Evolutionary conservation across 306 rosid species (phyloP).

Genomic region (Cucumis cinereus): DNA sequence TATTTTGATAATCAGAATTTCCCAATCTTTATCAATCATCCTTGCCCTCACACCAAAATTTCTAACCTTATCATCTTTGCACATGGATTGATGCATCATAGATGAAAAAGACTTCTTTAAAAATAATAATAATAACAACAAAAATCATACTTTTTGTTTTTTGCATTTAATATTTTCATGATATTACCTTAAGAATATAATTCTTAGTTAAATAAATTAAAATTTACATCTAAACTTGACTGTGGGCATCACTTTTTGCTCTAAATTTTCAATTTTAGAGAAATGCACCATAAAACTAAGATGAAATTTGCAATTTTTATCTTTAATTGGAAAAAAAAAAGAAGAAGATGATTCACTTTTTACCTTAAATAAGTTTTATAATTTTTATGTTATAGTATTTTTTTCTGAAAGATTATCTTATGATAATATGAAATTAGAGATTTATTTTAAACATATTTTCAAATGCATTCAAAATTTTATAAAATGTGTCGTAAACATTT

Average conservation of each 20-base stretch:
- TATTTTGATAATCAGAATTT: neutral
- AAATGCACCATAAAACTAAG: neutral
- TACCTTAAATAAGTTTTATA: neutral
- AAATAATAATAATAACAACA: no score
- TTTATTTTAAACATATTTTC: no score
- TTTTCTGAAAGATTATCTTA: no score
- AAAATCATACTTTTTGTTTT: neutral
- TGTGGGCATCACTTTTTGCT: neutral
- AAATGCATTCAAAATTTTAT: no score
- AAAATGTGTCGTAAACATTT: no score
- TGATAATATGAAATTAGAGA: no score
- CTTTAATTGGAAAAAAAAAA: no score
- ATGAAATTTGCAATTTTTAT: neutral
- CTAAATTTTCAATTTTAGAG: neutral
- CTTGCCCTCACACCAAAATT: neutral
- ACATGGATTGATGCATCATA: neutral
- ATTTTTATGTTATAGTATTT: no score
- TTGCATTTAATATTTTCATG: neutral
- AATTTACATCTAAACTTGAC: neutral
- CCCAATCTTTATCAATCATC: neutral
- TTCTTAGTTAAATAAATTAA: neutral
- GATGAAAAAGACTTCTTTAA: no score
- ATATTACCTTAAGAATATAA: neutral
- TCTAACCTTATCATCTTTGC: neutral
- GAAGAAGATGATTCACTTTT: no score